Evolutionary conservation across 306 rosid genomes (phyloP), one percentile per base, ranked within the genome.

Genomic region (Cicer pinnatifidum): DNA sequence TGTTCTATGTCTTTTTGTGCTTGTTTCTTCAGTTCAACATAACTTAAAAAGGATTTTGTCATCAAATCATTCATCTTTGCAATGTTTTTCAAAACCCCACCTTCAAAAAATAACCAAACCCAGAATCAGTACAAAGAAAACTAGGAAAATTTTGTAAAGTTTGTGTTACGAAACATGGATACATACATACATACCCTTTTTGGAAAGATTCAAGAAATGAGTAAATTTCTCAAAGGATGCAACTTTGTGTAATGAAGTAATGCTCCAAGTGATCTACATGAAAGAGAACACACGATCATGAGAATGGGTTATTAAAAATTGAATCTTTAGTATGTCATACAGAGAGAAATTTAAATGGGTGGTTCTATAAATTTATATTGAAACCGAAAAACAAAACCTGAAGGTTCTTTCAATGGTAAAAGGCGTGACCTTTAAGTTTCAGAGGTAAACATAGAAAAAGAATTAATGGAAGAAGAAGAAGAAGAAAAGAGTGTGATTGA

Each of bases 61-160:
- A 93, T 89, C 84, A 93, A 80, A 79, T 93, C 98, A 81, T 93
- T 91, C 98, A 93, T 93, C 69, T 84, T 93, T 62, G 86, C 84
- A 64, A 59, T 60, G 17, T 73, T 74, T 37, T 67, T 75, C 77
- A 78, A 81, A 75, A 80, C 2, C 73, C 82, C 81, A 67, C 85
- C 89, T 81, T 81, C 23, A 44, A 69, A 81, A 66, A 72, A 60
- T 13, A 43, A 35, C 40, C 72, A 64, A 52, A 73, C 9, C 74
- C 43, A 17, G 6, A 81, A 37, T 59, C 44, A 77, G 20, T 37
- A n/a, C 40, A 28, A 48, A 13, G 11, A n/a, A 50, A 50, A 23
- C 28, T 51, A 72, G 15, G 73, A 75, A 78, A 47, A 58, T n/a
- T 33, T 33, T 12, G 43, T 33, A 9, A 59, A 11, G 10, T 7